phyloP scores from a whole-genome alignment of 352 stramenopile genomes.

The Globisporangium radiosum region DNA sequence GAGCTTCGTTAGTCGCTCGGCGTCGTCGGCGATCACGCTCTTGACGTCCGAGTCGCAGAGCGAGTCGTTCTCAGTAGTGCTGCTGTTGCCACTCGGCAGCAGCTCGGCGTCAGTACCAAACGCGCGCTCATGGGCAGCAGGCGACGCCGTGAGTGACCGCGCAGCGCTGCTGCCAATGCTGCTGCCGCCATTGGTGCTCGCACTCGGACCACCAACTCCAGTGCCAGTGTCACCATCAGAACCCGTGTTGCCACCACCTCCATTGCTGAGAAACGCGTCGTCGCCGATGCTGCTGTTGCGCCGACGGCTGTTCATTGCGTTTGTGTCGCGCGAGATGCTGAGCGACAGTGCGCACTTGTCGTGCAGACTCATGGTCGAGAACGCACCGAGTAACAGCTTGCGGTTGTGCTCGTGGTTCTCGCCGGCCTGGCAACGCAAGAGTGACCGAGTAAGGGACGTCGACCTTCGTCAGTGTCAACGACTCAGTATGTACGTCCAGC shows the following conservation, averaged over 20 bases:
- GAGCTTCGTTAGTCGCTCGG: conserved; percentile 66
- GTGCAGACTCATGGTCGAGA: conserved; percentile 86
- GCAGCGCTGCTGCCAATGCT: conserved; percentile 2
- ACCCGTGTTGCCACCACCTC: conserved; percentile 9
- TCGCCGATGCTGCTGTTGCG: conserved; percentile 58
- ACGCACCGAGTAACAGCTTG: conserved; percentile 74
- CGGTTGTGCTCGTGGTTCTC: conserved; percentile 81
- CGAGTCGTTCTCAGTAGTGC: conserved; percentile 25
- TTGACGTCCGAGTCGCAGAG: conserved; percentile 72
- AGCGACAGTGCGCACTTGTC: conserved; percentile 83
- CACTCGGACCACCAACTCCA: neutral
- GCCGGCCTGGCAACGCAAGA: conserved; percentile 14
- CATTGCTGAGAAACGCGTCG: conserved; percentile 15
- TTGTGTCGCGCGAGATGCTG: conserved; percentile 62
- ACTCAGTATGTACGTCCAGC: neutral
- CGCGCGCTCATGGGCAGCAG: conserved; percentile 7
- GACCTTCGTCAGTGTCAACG: neutral
- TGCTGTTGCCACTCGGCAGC: neutral
- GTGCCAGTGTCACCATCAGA: conserved; percentile 16
- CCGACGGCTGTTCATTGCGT: conserved; percentile 22
- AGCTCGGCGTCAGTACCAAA: conserved; percentile 6
- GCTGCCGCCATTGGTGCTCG: conserved; percentile 15
- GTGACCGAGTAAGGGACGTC: too few relatives aligned
- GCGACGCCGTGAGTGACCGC: conserved; percentile 7
- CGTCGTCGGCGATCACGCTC: conserved; percentile 77